Base-by-base conservation (phyloP, 805 yeast genomes). In the Isabelozyma gotoi region DNA sequence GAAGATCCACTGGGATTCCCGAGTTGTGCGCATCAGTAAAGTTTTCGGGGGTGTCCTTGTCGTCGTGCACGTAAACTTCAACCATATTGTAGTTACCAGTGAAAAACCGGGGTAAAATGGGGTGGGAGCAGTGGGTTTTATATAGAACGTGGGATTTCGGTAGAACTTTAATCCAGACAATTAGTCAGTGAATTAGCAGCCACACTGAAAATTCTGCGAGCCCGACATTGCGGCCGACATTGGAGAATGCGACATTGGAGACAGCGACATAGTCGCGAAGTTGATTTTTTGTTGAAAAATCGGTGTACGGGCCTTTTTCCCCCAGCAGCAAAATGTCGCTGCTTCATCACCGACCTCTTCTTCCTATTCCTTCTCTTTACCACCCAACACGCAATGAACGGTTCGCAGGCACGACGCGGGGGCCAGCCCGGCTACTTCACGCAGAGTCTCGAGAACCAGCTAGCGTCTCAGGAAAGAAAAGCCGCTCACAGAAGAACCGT, bases 1-100 rank as follows among this genome's bases (percentile, higher is more conserved):
- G 79, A 5, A 63, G 59, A 0, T 78, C 45, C 1, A 86, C 89
- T 0, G 62, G 57, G 2, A 47, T 63, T 0, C 96, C 96, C 0
- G 89, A 78, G 64, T 87, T 75, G 63, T 88, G 96, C 27, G 79
- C 82, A 14, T 76, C 78, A 15, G 89, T 81, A 67, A 82, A 84
- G 53, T 71, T 52, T 39, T 82, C 86, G 1, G 67, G 67, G 0
- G 76, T 63, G 39, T 76, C 75, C 29, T 76, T 63, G 56, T 76
- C 74, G 59, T 88, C 92, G 77, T 85, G 87, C 52, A 76, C 79
- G 62, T 84, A 88, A 1, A 74, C 74, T 52, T 71, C 43, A 15
- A 63, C 68, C 71, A 65, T 65, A 14, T 7, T 24, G 29, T n/a
- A n/a, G n/a, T n/a, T 24, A 24, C 12, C 29, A 24, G 29, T 2